Evolutionary conservation across 2,329 filamentous ascomycete species (phyloP).

Genomic region (Xylariomycetidae sp.): DNA sequence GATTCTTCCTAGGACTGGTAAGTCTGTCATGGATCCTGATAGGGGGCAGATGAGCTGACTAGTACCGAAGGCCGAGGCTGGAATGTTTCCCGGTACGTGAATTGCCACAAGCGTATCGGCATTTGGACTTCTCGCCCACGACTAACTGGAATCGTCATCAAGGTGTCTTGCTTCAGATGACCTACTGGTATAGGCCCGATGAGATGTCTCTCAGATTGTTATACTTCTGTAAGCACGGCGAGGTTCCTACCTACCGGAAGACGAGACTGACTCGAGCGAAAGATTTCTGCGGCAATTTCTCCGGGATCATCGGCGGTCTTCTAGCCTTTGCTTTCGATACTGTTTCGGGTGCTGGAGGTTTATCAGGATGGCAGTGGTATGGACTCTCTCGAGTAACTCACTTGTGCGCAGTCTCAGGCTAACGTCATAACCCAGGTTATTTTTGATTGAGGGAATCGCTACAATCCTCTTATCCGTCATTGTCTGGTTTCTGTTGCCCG

Average conservation of each 20-base stretch:
- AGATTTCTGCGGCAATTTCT: conserved; percentile 25
- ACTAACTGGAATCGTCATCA: too few species aligned
- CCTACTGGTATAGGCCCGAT: conserved; percentile 29
- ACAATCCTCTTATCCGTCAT: conserved; percentile 42
- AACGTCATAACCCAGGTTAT: conserved; percentile 27
- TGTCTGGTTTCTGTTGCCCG: conserved; percentile 49
- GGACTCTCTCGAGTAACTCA: too few species aligned
- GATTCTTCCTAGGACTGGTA: conserved; percentile 29
- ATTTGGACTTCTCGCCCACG: too few species aligned
- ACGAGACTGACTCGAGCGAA: conserved; percentile 4
- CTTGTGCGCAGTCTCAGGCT: not conserved
- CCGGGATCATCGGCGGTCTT: conserved; percentile 23
- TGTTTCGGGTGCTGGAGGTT: conserved; percentile 19
- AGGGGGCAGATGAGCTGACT: too few species aligned
- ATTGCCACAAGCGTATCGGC: too few species aligned
- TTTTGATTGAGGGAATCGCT: conserved; percentile 39
- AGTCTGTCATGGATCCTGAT: too few species aligned
- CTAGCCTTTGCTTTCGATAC: conserved; percentile 19
- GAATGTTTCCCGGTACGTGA: conserved; percentile 35
- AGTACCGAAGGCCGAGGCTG: conserved; percentile 27
- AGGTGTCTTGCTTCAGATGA: not conserved
- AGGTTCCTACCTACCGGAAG: not conserved
- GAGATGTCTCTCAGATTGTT: conserved; percentile 41
- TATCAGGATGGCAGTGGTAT: conserved; percentile 28
- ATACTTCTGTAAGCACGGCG: conserved; percentile 35